Conservation (phyloP, 805 yeast genomes). For the Cyberlindnera petersonii region DNA sequence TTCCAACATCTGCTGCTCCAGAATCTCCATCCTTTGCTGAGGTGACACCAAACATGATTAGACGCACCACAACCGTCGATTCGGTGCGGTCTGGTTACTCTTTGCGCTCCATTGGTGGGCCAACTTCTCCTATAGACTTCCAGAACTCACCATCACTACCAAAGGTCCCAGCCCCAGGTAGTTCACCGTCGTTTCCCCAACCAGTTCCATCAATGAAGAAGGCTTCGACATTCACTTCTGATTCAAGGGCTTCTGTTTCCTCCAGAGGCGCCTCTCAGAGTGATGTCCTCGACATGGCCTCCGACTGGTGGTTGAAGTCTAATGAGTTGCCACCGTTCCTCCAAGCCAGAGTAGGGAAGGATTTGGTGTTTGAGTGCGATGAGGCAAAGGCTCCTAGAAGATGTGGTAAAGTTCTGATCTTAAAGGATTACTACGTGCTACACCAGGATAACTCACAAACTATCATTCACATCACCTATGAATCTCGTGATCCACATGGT, state of each 20-base stretch:
- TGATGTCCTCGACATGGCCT: constrained; percentile 32
- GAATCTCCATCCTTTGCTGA: constrained; percentile 7
- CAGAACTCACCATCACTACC: constrained; percentile 10
- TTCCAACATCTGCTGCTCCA: constrained; percentile 9
- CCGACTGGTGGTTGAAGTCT: constrained; percentile 63
- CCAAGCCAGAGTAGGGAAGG: constrained; percentile 38
- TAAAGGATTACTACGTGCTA: constrained; percentile 66
- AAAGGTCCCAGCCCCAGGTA: constrained; percentile 6
- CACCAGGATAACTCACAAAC: constrained; percentile 71
- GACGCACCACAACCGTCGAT: constrained; percentile 8
- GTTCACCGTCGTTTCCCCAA: constrained; percentile 1
- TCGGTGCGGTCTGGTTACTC: constrained; percentile 7
- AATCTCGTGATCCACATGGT: constrained; percentile 48
- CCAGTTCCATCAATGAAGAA: constrained; percentile 15
- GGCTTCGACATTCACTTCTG: constrained; percentile 19
- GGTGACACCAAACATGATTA: constrained; percentile 7
- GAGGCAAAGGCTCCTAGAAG: constrained; percentile 52
- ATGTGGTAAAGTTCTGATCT: constrained; percentile 42
- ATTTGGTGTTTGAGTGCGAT: constrained; percentile 63
- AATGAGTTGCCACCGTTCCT: constrained; percentile 55
- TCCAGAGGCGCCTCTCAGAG: constrained; percentile 14
- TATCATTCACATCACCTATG: constrained; percentile 54
- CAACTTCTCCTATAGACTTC: constrained; percentile 8
- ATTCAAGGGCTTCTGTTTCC: constrained; percentile 4
- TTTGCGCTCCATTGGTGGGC: constrained; percentile 2